Percentiles rank a stretch among this genome's conserved stretches.
Conservation (phyloP, 257 asterid genomes). For the Nicotiana tomentosiformis region DNA sequence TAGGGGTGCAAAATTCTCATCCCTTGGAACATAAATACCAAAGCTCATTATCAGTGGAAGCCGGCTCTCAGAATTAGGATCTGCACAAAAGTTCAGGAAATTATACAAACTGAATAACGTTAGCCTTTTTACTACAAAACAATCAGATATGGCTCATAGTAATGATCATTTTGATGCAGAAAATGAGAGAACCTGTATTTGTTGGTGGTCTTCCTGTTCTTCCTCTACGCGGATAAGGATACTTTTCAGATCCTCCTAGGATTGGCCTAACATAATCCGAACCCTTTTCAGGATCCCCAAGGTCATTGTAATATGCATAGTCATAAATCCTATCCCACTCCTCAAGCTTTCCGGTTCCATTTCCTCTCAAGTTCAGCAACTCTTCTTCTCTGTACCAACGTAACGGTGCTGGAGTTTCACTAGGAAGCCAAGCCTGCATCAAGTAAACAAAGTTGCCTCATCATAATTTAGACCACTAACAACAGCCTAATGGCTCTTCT, state of each 20-base stretch:
- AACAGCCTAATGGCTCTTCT: not conserved
- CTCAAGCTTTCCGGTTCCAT: slow-evolving; percentile 28
- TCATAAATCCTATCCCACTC: slow-evolving; percentile 45
- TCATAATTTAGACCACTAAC: not conserved
- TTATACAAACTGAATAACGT: not conserved
- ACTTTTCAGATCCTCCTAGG: slow-evolving; percentile 35
- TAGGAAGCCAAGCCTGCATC: slow-evolving; percentile 33
- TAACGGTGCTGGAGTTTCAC: slow-evolving; percentile 30
- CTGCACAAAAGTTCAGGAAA: slow-evolving; percentile 16
- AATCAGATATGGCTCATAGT: not conserved
- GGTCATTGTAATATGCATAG: slow-evolving; percentile 37
- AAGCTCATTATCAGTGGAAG: slow-evolving; percentile 38
- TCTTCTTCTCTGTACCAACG: slow-evolving; percentile 27
- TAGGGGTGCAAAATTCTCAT: slow-evolving; percentile 53
- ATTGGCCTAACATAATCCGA: slow-evolving; percentile 13
- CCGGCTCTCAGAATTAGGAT: slow-evolving; percentile 47
- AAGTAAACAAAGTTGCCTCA: not conserved
- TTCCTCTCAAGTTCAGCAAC: slow-evolving; percentile 29
- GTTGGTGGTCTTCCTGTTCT: slow-evolving; percentile 65
- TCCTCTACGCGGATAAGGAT: slow-evolving; percentile 66
- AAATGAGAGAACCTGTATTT: slow-evolving; percentile 29
- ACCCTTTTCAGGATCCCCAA: slow-evolving; percentile 33
- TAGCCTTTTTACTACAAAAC: not conserved
- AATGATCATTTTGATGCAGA: not conserved
- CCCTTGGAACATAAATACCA: slow-evolving; percentile 60